phyloP scores from a whole-genome alignment of 805 yeast species.

The Candida koratica region DNA sequence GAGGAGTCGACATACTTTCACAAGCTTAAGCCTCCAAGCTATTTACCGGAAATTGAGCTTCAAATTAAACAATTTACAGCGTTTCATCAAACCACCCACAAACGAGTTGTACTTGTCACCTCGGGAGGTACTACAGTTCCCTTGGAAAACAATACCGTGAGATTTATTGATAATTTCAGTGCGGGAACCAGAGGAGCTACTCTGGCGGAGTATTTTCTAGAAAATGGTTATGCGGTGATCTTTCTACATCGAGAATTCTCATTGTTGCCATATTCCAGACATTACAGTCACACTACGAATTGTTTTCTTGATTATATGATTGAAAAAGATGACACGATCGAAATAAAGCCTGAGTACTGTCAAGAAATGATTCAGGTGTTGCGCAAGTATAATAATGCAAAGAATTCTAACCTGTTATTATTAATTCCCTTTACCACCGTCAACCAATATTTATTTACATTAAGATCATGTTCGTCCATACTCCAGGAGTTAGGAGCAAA shows the following conservation, averaged over 20 bases:
- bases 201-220: conserved; percentile 86
- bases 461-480: conserved; percentile 60
- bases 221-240: conserved; percentile 84
- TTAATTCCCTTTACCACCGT: conserved; percentile 90
- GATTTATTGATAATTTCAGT: conserved; percentile 94
- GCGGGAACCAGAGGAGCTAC: conserved; percentile 99
- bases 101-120: conserved; percentile 75
- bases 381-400: conserved; percentile 51
- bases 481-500: conserved; percentile 51
- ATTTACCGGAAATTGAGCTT: conserved; percentile 57
- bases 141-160: conserved; percentile 89
- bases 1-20: conserved; percentile 79
- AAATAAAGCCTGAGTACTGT: conserved; percentile 57
- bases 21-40: conserved; percentile 67
- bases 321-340: conserved; percentile 51
- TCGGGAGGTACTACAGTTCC: conserved; percentile 99
- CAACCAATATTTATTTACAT: conserved; percentile 85
- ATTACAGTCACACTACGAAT: conserved; percentile 77
- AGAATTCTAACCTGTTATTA: conserved; percentile 50
- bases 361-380: conserved; percentile 57
- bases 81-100: conserved; percentile 43
- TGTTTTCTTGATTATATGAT: conserved; percentile 83
- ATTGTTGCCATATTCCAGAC: conserved; percentile 87
- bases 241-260: conserved; percentile 92
- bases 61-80: conserved; percentile 61